phyloP scores from a whole-genome alignment of 2,329 filamentous ascomycete genomes.

The Setomelanomma holmii region DNA sequence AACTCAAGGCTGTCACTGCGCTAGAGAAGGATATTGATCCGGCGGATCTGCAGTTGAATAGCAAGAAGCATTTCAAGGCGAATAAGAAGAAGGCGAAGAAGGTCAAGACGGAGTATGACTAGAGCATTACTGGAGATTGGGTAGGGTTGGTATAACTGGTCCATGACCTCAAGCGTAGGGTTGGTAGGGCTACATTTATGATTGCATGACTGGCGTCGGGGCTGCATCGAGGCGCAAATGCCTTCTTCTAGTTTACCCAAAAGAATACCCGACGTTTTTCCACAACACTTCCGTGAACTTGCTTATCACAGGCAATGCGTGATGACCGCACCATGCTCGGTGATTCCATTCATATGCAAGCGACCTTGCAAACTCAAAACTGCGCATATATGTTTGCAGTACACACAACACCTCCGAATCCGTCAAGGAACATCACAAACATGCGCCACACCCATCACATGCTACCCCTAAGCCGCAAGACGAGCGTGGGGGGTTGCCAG shows the following conservation, averaged over 20 bases:
- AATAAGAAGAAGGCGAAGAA: slow-evolving; percentile 68
- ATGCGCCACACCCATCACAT: background rate
- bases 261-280: too few species aligned
- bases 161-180: too few species aligned
- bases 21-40: slow-evolving; percentile 85
- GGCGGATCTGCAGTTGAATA: slow-evolving; percentile 72
- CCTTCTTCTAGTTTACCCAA: too few species aligned
- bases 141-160: background rate
- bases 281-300: too few species aligned
- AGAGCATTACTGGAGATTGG: background rate
- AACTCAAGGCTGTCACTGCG: slow-evolving; percentile 80
- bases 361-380: too few species aligned
- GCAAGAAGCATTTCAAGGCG: slow-evolving; percentile 97
- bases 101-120: slow-evolving; percentile 52
- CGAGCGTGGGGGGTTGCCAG: background rate
- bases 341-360: too few species aligned
- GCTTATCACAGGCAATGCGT: too few species aligned
- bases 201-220: slow-evolving; percentile 16
- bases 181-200: background rate
- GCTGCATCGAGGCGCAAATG: background rate
- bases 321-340: too few species aligned
- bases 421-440: background rate
- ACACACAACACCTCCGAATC: background rate
- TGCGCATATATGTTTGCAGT: too few species aligned
- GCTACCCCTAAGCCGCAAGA: background rate